These are phyloP conservation scores for Hymenoscyphus occultus DNA, from an alignment of 2,329 filamentous ascomycete species.

Conservation along the genomic window DNA sequence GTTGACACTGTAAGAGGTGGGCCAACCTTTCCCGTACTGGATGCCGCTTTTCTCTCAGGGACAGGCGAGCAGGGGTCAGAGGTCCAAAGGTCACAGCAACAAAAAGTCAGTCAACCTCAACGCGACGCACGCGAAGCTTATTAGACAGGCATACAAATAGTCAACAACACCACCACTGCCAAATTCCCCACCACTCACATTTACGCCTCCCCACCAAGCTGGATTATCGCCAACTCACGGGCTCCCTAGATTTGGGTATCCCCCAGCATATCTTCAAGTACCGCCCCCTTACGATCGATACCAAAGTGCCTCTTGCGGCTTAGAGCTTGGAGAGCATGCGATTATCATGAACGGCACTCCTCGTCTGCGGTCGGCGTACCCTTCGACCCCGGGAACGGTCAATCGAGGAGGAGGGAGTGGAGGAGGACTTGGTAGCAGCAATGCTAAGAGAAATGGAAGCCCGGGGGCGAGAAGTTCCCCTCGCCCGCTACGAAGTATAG, in stretches of 20 bases:
- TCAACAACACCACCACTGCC: constrained; percentile 7
- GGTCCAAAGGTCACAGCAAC: background rate
- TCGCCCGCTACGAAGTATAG: constrained; percentile 29
- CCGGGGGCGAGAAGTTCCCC: constrained; percentile 22
- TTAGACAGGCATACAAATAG: background rate
- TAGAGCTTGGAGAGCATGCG: constrained; percentile 34
- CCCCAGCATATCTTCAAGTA: background rate
- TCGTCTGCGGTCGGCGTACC: constrained; percentile 78
- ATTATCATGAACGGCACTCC: constrained; percentile 81
- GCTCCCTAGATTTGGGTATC: background rate
- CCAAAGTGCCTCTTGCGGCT: constrained; percentile 14
- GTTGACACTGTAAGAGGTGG: background rate
- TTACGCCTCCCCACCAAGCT: background rate
- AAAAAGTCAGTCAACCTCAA: constrained; percentile 2
- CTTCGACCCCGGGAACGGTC: constrained; percentile 63
- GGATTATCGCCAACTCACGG: background rate
- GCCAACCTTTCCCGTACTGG: background rate
- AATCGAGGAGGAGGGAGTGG: constrained; percentile 9
- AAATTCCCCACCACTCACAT: background rate
- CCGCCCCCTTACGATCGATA: background rate
- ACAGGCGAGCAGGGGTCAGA: background rate
- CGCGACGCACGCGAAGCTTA: background rate
- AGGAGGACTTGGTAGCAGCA: constrained; percentile 23
- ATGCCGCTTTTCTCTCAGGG: background rate
- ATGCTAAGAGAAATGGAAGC: constrained; percentile 19